Conservation (phyloP, 2,329 filamentous ascomycete species). For the Curvularia eragrostidis region DNA sequence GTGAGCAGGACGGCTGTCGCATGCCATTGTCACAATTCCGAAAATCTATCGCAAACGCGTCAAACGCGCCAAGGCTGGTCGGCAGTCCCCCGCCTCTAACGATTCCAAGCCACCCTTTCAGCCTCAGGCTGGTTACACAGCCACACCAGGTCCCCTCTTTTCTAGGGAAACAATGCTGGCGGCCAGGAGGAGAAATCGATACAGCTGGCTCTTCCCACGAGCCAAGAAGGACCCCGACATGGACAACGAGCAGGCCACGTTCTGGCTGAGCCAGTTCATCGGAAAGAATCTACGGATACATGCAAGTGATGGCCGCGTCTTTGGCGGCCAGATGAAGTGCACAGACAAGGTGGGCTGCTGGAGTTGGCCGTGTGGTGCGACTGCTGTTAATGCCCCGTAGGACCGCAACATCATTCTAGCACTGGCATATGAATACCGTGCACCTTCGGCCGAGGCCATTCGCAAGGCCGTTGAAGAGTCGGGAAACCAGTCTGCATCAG, state of each 20-base stretch:
- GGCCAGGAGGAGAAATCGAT: constrained; percentile 14
- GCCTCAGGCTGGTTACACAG: constrained; percentile 18
- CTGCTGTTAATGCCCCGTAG: constrained; percentile 54
- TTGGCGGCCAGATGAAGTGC: constrained; percentile 91
- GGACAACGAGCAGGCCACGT: constrained; percentile 61
- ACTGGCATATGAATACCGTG: constrained; percentile 87
- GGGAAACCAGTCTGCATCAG: constrained; percentile 55
- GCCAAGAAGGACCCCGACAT: constrained; percentile 42
- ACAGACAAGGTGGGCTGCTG: constrained; percentile 76
- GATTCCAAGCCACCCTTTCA: constrained; percentile 15
- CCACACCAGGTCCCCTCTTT: constrained; percentile 23
- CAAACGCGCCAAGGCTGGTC: constrained; percentile 37
- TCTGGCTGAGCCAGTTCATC: constrained; percentile 70
- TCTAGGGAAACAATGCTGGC: constrained; percentile 17
- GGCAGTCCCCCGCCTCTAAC: constrained; percentile 10
- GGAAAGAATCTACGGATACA: constrained; percentile 81
- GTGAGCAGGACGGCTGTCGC: constrained; percentile 2
- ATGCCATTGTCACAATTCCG: constrained; percentile 8
- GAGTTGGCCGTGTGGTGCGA: neutral
- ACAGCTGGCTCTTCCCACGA: constrained; percentile 32
- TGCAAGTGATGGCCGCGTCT: constrained; percentile 84
- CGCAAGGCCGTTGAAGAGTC: constrained; percentile 42
- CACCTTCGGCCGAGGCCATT: constrained; percentile 62
- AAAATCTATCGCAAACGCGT: constrained; percentile 33
- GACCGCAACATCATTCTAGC: constrained; percentile 88